Conservation (phyloP, 768 basidiomycete species). For the Xerocomus potaroensis region DNA sequence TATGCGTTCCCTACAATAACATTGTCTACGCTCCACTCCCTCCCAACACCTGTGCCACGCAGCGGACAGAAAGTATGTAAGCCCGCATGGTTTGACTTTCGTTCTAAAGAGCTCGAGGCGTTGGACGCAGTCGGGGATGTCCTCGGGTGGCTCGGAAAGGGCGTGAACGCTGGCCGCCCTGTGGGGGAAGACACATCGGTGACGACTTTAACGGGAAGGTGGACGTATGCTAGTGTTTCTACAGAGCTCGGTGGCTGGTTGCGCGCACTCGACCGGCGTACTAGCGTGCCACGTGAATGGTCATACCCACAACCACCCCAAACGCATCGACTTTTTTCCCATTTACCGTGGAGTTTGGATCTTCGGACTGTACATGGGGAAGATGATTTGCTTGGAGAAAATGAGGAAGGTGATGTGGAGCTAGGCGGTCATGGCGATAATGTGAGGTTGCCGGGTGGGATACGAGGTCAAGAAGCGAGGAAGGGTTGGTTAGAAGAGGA, state of each 20-base stretch:
- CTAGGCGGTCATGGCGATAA: conserved; percentile 30
- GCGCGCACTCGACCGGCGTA: conserved; percentile 39
- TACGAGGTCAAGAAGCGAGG: conserved; percentile 27
- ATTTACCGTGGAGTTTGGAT: conserved; percentile 45
- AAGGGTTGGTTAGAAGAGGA: conserved; percentile 54
- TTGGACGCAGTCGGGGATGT: conserved; percentile 56
- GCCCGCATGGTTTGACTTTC: conserved; percentile 75
- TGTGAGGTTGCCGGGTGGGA: conserved; percentile 25
- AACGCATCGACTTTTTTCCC: conserved; percentile 51
- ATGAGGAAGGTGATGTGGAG: conserved; percentile 26
- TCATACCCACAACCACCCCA: conserved; percentile 9
- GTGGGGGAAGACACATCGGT: conserved; percentile 1
- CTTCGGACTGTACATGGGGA: conserved; percentile 21
- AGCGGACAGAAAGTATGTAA: conserved; percentile 81
- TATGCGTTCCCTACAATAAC: conserved; percentile 84
- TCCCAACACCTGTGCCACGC: conserved; percentile 82
- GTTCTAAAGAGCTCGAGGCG: conserved; percentile 54
- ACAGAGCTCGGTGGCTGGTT: conserved; percentile 58
- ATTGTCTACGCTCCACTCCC: conserved; percentile 78
- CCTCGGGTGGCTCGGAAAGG: conserved; percentile 49
- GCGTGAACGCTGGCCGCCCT: conserved; percentile 13
- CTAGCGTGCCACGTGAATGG: background rate
- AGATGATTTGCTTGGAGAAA: conserved; percentile 21
- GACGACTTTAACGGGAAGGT: conserved; percentile 35
- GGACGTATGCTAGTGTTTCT: conserved; percentile 49